A percentile compares a stretch with the other conserved stretches of the same genome.
Conservation (phyloP, 1,284 basidiomycete genomes). For the Trichosporon sp. region DNA sequence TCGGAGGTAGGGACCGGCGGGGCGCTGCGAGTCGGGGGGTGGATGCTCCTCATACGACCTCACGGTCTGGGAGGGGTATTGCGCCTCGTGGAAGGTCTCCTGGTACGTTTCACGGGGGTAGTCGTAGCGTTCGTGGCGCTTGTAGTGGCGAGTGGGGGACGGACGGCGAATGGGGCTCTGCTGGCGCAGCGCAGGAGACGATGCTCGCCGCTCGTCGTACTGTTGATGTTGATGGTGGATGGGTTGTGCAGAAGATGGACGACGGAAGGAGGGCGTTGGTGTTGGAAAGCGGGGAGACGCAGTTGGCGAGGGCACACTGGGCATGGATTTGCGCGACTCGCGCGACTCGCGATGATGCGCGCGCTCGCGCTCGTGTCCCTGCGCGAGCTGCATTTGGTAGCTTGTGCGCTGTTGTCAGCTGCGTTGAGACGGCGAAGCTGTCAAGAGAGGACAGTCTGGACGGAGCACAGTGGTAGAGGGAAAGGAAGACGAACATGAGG, state of each 20-base stretch:
- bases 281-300: slow-evolving; percentile 6
- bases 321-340: neutral
- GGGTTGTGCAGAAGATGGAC: neutral
- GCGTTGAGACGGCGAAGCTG: neutral
- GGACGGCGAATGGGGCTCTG: neutral
- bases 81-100: slow-evolving; percentile 13
- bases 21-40: slow-evolving; percentile 8
- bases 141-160: neutral
- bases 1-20: neutral
- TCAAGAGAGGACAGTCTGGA: neutral
- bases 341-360: slow-evolving; percentile 13
- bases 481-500: neutral
- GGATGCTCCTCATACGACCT: neutral
- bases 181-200: neutral
- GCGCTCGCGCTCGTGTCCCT: neutral
- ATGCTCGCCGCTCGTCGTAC: neutral
- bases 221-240: neutral
- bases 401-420: slow-evolving; percentile 14
- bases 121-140: neutral
- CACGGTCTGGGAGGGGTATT: neutral
- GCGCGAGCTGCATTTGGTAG: slow-evolving; percentile 7
- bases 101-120: neutral
- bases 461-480: neutral
- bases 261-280: neutral
- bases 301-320: neutral